Percentiles rank a stretch among this genome's conserved stretches.
phyloP scores from a whole-genome alignment of 345 rosid genomes.

The Nephelium lappaceum region DNA sequence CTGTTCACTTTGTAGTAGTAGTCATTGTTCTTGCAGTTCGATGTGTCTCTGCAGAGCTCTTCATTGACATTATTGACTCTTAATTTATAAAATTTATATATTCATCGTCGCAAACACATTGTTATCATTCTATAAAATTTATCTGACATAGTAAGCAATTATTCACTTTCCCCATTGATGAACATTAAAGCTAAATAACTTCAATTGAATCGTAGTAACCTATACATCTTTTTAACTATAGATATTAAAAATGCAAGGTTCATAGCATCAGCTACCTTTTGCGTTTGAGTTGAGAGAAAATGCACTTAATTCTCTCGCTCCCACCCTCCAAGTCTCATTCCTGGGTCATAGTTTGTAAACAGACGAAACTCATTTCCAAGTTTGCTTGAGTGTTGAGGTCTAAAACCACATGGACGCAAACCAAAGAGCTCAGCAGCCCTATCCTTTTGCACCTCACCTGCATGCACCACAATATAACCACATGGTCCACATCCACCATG shows the following conservation, averaged over 20 bases:
- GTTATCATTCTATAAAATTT: background rate
- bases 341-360: constrained; percentile 83
- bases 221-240: background rate
- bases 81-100: background rate
- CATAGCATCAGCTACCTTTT: background rate
- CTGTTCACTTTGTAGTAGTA: too few relatives aligned
- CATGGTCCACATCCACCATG: background rate
- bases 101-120: background rate
- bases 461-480: constrained; percentile 22
- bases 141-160: background rate
- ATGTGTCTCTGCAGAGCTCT: too few relatives aligned
- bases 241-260: background rate
- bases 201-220: background rate
- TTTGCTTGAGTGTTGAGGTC: constrained; percentile 83
- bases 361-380: constrained; percentile 86
- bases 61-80: background rate
- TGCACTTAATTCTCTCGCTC: constrained; percentile 43
- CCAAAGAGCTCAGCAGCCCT: constrained; percentile 77
- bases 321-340: constrained; percentile 88
- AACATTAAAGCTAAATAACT: background rate
- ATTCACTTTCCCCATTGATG: background rate
- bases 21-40: too few relatives aligned
- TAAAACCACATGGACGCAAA: constrained; percentile 70
- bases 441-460: constrained; percentile 88
- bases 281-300: background rate